Evolutionary conservation across 805 yeast genomes (phyloP), one percentile per base, ranked within the genome.

Genomic region (Barnettozyma wickerhamii): DNA sequence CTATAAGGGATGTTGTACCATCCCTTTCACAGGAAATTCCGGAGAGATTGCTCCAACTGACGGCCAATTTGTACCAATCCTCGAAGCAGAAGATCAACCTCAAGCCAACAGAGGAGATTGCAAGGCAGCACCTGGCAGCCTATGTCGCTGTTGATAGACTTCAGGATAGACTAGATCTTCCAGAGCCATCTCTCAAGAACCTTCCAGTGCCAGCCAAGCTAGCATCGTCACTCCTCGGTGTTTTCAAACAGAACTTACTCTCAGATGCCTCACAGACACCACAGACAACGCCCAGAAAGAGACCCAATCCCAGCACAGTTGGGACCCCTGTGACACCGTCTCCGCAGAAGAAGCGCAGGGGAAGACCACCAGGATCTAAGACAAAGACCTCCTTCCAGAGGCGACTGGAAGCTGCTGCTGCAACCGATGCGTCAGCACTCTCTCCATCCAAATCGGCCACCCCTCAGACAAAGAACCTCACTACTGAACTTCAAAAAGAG

Each of bases 101-200:
- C 18, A 70, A 75, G 12, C 69, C 70, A 19, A 68, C 68, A 30
- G 75, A 77, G 38, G 90, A 84, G 47, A 64, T 74, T 2, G 88
- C 87, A 2, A 64, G 91, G 40, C 71, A 71, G 41, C 90, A 84
- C 55, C 56, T 84, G 10, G 79, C 88, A 56, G 84, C 88, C 5
- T 75, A 64, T 46, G 55, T 82, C 19, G 81, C 85, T 0, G 72
- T 74, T 12, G 79, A 77, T 42, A 68, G 68, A 46, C 68, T 74
- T 32, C 62, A 63, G 10, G 60, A 64, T 10, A 60, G 60, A 27
- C 62, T 74, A 32, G 59, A 68, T 4, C 63, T 78, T 7, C 74
- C 82, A 1, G 63, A 64, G 4, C 84, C 83, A 6, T 63, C 63
- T 26, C 38, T 65, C 28, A 71, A 68, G 35, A 71, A 69, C 46